Evolutionary conservation across 768 basidiomycete species (phyloP).

Genomic region (Tylopilus balloui): DNA sequence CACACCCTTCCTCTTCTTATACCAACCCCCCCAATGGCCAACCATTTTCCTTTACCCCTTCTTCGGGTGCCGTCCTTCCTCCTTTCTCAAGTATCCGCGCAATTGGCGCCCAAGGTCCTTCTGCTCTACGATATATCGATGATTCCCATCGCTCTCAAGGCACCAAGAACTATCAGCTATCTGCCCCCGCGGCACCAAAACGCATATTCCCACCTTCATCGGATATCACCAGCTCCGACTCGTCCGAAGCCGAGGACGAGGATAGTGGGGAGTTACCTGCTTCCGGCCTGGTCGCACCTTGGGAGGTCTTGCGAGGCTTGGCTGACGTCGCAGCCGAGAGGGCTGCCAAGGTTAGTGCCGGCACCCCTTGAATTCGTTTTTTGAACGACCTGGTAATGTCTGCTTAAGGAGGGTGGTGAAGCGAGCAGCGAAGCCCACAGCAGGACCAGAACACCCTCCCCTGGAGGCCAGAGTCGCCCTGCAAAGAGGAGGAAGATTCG

Average conservation of each 20-base stretch:
- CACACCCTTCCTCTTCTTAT: conserved; percentile 41
- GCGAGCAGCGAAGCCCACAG: conserved; percentile 67
- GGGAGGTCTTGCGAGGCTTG: conserved; percentile 77
- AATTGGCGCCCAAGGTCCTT: conserved; percentile 48
- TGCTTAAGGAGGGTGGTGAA: conserved; percentile 67
- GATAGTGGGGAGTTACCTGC: conserved; percentile 77
- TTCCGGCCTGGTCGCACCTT: conserved; percentile 77
- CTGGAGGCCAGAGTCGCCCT: conserved; percentile 65
- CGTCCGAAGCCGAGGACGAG: conserved; percentile 81
- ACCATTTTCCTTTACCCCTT: conserved; percentile 31
- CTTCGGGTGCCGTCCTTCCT: conserved; percentile 55
- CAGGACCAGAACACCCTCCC: conserved; percentile 67
- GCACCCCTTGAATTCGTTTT: neutral
- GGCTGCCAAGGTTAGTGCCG: conserved; percentile 60
- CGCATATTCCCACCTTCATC: conserved; percentile 59
- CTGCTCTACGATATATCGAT: conserved; percentile 57
- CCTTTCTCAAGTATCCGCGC: conserved; percentile 67
- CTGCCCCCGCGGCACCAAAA: conserved; percentile 44
- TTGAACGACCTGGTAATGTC: conserved; percentile 9
- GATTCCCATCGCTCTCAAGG: conserved; percentile 29
- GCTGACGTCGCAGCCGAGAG: conserved; percentile 79
- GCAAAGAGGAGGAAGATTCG: conserved; percentile 68
- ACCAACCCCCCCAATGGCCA: conserved; percentile 34
- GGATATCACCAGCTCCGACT: conserved; percentile 71
- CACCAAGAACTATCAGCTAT: conserved; percentile 30